Evolutionary conservation across 2,329 filamentous ascomycete species (phyloP).

Genomic region (Colletotrichum lindemuthianum): DNA sequence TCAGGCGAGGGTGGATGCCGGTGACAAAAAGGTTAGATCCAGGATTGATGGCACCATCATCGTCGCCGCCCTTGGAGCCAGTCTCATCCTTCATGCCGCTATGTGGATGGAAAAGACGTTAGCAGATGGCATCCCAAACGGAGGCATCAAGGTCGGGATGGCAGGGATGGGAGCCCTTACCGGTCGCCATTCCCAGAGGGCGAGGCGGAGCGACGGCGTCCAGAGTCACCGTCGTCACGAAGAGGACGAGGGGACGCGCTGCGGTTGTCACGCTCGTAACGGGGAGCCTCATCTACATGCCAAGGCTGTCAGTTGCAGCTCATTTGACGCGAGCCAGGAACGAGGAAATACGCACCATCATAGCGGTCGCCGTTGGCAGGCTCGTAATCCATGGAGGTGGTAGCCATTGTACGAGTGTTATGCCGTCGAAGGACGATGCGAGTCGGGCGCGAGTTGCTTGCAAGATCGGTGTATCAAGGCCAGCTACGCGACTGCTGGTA

Average conservation of each 20-base stretch:
- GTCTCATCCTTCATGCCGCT: slow-evolving; percentile 65
- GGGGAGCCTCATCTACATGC: slow-evolving; percentile 67
- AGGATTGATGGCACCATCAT: slow-evolving; percentile 86
- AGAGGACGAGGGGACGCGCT: slow-evolving; percentile 71
- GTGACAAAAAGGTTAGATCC: slow-evolving; percentile 99
- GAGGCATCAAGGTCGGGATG: not conserved
- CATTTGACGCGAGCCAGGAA: slow-evolving; percentile 22
- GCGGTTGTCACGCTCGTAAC: slow-evolving; percentile 74
- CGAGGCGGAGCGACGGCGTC: slow-evolving; percentile 70
- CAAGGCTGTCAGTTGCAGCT: slow-evolving; percentile 22
- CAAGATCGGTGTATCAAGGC: not conserved
- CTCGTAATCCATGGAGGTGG: slow-evolving; percentile 77
- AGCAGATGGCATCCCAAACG: not conserved
- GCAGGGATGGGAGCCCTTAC: slow-evolving; percentile 46
- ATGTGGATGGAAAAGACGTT: slow-evolving; percentile 1
- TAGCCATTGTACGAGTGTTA: slow-evolving; percentile 60
- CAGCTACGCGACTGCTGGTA: slow-evolving; percentile 31
- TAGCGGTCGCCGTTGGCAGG: slow-evolving; percentile 74
- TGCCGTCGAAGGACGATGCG: not conserved
- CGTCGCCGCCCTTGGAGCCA: slow-evolving; percentile 65
- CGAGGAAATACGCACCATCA: slow-evolving; percentile 61
- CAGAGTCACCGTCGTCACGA: slow-evolving; percentile 69
- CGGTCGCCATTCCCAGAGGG: slow-evolving; percentile 64
- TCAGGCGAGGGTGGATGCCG: slow-evolving; percentile 92
- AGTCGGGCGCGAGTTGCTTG: slow-evolving; percentile 7